Percentiles rank a stretch among this genome's conserved stretches.
phyloP scores from a whole-genome alignment of 495 filamentous ascomycete genomes.

The Neurospora sp. region DNA sequence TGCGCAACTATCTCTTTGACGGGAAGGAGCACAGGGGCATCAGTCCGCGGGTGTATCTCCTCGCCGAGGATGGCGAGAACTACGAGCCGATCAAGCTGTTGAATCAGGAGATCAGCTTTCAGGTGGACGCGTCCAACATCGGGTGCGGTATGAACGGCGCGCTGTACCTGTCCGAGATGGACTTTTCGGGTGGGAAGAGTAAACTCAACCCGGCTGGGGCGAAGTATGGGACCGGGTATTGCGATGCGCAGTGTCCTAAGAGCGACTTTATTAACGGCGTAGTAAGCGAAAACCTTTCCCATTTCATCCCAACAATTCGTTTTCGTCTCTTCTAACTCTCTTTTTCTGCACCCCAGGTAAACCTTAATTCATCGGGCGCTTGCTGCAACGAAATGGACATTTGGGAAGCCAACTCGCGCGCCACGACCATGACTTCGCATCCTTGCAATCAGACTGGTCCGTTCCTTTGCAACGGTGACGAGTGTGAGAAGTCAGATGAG shows the following conservation, averaged over 20 bases:
- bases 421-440: conserved; percentile 49
- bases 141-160: conserved; percentile 60
- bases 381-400: conserved; percentile 57
- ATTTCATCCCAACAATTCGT: not conserved
- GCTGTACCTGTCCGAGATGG: conserved; percentile 57
- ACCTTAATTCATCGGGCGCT: conserved; percentile 35
- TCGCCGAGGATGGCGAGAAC: conserved; percentile 40
- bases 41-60: conserved; percentile 51
- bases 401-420: conserved; percentile 50
- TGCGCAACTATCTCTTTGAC: conserved; percentile 34
- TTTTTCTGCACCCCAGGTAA: conserved; percentile 19
- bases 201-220: conserved; percentile 51
- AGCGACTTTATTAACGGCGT: conserved; percentile 48
- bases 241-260: conserved; percentile 53
- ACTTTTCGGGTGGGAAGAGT: conserved; percentile 41
- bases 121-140: conserved; percentile 50
- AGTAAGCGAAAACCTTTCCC: conserved; percentile 17
- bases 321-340: not conserved
- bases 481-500: conserved; percentile 24
- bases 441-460: conserved; percentile 37
- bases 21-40: conserved; percentile 17
- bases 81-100: conserved; percentile 52
- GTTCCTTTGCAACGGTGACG: conserved; percentile 38
- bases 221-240: conserved; percentile 59
- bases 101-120: conserved; percentile 51